Base-by-base conservation (phyloP, 352 stramenopile genomes). In the Phytophthora idaei region DNA sequence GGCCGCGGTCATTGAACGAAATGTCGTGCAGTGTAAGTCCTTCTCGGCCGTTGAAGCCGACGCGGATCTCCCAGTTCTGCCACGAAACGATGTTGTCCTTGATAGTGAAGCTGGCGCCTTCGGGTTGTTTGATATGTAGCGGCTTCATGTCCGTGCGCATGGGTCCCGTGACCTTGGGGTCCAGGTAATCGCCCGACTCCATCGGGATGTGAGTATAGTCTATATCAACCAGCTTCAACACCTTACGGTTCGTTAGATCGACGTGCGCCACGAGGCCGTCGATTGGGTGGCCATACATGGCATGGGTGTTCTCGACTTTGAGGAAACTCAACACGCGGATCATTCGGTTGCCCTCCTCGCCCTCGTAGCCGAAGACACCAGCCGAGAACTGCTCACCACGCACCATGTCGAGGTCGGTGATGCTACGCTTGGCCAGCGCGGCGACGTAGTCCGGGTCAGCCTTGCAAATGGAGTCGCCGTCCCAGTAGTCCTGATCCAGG, bases 11-110 rank as follows among this genome's bases (percentile, higher is more conserved):
- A 47, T 76, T 94, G 25, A 57, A 73, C 14, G 59, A 73, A 28
- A 73, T 65, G 42, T 73, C 65, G 39, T 73, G 85, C 14, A 95
- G 69, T 7, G 88, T 87, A 15, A 95, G 70, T 1, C 89, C 89
- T 60, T 96, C 89, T 15, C 89, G 78, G 31, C 81, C 83, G 54
- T 93, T 95, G 66, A 94, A 96, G 31, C 85, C 86, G 41, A 95
- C 83, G 21, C 83, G 73, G 21, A 96, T 83, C 39, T 81, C 63
- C 89, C 87, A 96, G 57, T 91, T 89, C 59, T 94, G 81, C 87
- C 87, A 96, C 31, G 71, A 66, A 15, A 96, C 82, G 8, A 83
- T 64, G 54, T 89, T 87, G 52, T 90, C 75, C 27, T 79, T 74
- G 32, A 95, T 85, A 0, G 47, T 76, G 53, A 95, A 97, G 45